Conservation (phyloP, 2,329 filamentous ascomycete genomes). For the Dactylellina cionopaga region DNA sequence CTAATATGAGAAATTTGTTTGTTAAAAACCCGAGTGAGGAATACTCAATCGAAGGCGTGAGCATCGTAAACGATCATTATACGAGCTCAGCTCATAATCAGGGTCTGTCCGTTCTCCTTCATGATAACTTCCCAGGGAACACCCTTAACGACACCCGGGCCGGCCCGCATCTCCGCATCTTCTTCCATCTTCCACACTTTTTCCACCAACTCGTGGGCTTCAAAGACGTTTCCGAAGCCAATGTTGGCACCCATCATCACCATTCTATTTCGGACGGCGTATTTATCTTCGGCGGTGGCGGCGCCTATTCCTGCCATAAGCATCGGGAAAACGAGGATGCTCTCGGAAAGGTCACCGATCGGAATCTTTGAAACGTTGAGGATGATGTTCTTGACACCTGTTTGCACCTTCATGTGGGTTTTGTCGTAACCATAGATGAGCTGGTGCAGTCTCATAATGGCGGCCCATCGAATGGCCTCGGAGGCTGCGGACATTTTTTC, state of each 20-base stretch:
- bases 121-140: slow-evolving; percentile 47
- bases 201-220: slow-evolving; percentile 49
- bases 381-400: slow-evolving; percentile 50
- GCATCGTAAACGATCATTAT: slow-evolving; percentile 36
- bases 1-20: slow-evolving; percentile 8
- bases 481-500: slow-evolving; percentile 52
- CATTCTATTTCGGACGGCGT: slow-evolving; percentile 46
- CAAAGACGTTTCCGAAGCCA: slow-evolving; percentile 53
- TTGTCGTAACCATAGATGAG: slow-evolving; percentile 44
- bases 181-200: slow-evolving; percentile 52
- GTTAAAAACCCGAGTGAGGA: background rate
- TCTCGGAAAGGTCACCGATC: slow-evolving; percentile 52
- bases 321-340: slow-evolving; percentile 54
- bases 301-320: slow-evolving; percentile 52
- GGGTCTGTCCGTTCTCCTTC: slow-evolving; percentile 48
- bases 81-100: slow-evolving; percentile 54
- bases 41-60: slow-evolving; percentile 29
- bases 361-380: slow-evolving; percentile 47
- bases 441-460: slow-evolving; percentile 52
- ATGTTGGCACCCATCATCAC: slow-evolving; percentile 52
- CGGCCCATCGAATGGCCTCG: slow-evolving; percentile 52
- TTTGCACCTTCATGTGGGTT: slow-evolving; percentile 45
- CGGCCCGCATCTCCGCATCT: slow-evolving; percentile 28
- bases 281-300: slow-evolving; percentile 33
- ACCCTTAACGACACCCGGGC: slow-evolving; percentile 27